phyloP scores from a whole-genome alignment of 148 eudicot species.

The Rhododendron mucronatum region DNA sequence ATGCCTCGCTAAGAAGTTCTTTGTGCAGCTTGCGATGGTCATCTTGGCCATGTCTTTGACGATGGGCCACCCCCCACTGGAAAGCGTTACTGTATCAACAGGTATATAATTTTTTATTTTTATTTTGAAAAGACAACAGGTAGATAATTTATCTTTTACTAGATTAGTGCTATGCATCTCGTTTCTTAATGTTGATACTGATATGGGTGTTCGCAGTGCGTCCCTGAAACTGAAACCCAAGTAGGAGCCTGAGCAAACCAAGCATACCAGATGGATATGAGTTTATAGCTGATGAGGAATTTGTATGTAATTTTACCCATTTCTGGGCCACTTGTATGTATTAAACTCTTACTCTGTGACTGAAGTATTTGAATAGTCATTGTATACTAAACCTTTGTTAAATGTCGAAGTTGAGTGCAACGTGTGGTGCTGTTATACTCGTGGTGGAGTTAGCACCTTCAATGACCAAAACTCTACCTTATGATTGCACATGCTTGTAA shows the following conservation, averaged over 20 bases:
- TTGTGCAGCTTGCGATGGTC: constrained; percentile 78
- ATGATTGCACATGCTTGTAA: neutral
- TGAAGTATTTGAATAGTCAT: neutral
- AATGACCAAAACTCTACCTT: neutral
- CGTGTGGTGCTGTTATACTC: neutral
- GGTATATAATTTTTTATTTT: constrained; percentile 40
- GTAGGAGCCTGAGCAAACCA: constrained; percentile 11
- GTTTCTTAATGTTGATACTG: neutral
- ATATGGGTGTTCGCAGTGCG: constrained; percentile 39
- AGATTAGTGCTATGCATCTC: neutral
- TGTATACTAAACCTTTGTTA: neutral
- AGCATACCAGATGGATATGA: neutral
- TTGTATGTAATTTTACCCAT: neutral
- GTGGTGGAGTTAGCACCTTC: neutral
- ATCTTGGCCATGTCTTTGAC: constrained; percentile 87
- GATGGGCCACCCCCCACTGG: constrained; percentile 96
- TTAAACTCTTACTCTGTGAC: neutral
- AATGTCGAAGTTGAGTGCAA: neutral
- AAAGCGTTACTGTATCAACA: constrained; percentile 83
- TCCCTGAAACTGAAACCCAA: constrained; percentile 64
- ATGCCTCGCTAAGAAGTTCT: constrained; percentile 89
- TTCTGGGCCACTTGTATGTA: neutral
- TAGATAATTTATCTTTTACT: constrained; percentile 1
- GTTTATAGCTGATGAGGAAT: neutral
- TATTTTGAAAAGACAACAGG: constrained; percentile 45